Conservation (phyloP, 1,284 basidiomycete genomes). For the Cystobasidium sp. region DNA sequence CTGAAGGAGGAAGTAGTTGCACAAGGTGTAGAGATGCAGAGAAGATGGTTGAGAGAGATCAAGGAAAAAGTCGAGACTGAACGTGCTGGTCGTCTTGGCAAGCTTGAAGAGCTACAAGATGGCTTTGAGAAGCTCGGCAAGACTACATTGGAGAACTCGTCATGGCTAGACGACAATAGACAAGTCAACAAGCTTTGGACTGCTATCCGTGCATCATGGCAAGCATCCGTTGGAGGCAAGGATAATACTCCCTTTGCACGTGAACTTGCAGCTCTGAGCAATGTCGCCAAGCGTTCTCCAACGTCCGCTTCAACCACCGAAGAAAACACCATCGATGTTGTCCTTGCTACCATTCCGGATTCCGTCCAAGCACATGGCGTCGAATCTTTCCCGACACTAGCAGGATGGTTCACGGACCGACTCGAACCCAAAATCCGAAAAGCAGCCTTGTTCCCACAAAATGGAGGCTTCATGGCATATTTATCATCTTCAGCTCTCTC, state of each 20-base stretch:
- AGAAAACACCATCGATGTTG: slow-evolving; percentile 64
- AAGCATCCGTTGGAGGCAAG: slow-evolving; percentile 62
- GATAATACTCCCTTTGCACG: slow-evolving; percentile 80
- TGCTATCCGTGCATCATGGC: slow-evolving; percentile 54
- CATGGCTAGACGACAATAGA: slow-evolving; percentile 85
- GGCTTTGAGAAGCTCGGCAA: slow-evolving; percentile 89
- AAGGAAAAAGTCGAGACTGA: slow-evolving; percentile 95
- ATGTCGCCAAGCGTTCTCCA: slow-evolving; percentile 46
- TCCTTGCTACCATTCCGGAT: slow-evolving; percentile 67
- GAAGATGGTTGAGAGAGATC: slow-evolving; percentile 94
- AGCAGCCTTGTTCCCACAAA: slow-evolving; percentile 86
- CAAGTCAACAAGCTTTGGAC: slow-evolving; percentile 72
- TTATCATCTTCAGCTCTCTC: slow-evolving; percentile 79
- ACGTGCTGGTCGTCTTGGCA: slow-evolving; percentile 90
- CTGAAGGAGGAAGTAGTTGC: slow-evolving; percentile 93
- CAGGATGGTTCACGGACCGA: slow-evolving; percentile 83
- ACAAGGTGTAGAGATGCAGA: slow-evolving; percentile 95
- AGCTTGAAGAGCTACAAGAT: slow-evolving; percentile 88
- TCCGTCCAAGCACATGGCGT: slow-evolving; percentile 80
- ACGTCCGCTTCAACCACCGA: neutral
- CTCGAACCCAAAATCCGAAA: slow-evolving; percentile 83
- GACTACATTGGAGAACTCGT: slow-evolving; percentile 86
- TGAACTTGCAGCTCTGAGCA: slow-evolving; percentile 78
- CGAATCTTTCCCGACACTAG: slow-evolving; percentile 84
- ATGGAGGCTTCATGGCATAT: slow-evolving; percentile 85